These are phyloP conservation scores for Pleurotus ostreatus DNA, from an alignment of 768 basidiomycete species.

Conservation along the genomic window DNA sequence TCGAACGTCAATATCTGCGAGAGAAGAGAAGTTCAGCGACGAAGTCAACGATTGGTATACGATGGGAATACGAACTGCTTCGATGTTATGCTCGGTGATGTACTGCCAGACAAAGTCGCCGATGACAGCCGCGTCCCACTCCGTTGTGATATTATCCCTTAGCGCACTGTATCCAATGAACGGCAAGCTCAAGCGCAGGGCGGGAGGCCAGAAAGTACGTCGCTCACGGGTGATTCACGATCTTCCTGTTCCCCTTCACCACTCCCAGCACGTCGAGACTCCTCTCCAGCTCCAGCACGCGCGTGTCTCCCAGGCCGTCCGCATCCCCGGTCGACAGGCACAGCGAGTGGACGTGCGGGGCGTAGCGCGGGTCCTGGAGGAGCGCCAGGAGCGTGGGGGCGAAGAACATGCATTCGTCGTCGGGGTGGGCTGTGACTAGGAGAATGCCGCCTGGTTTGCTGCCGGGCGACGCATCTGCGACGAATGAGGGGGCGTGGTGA, in stretches of 20 bases:
- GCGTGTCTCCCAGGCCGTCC: constrained; percentile 63
- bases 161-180: constrained; percentile 39
- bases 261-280: constrained; percentile 74
- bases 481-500: background rate
- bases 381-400: constrained; percentile 74
- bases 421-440: constrained; percentile 88
- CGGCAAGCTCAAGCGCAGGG: constrained; percentile 1
- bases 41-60: background rate
- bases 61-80: constrained; percentile 42
- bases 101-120: constrained; percentile 56
- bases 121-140: constrained; percentile 62
- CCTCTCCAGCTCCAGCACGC: constrained; percentile 53
- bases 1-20: constrained; percentile 88
- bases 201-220: constrained; percentile 11
- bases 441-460: constrained; percentile 21
- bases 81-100: constrained; percentile 54
- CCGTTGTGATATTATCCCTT: constrained; percentile 66
- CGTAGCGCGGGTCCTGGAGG: constrained; percentile 9
- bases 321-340: constrained; percentile 81
- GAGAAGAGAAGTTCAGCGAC: background rate
- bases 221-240: constrained; percentile 70
- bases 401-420: constrained; percentile 95
- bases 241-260: constrained; percentile 43
- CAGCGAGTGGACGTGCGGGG: constrained; percentile 47
- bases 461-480: background rate